Evolutionary conservation across 2,329 filamentous ascomycete species (phyloP), one percentile per base, ranked within the genome.

Genomic region (Phyllosticta capitalensis): DNA sequence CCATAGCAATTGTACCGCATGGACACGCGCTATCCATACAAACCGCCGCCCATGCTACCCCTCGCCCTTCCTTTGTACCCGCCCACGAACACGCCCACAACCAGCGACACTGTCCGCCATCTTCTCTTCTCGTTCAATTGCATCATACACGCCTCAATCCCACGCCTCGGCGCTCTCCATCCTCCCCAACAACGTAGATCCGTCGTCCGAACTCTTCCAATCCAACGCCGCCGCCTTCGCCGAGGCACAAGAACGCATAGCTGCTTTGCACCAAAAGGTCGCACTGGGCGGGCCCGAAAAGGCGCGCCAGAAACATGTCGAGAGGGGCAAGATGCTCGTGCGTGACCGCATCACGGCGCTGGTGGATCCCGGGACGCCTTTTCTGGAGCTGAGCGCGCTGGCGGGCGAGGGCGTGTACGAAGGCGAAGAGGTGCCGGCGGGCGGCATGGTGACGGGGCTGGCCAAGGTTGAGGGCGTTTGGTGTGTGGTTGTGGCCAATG

Each of bases 401-500:
- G 92, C 92, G 0, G 92, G 89, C 17, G 82, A 96, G 69, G 86
- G 89, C 61, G 79, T 96, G 56, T 97, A 97, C 69, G 83, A 86
- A 0, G 90, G 88, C 60, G 91, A 92, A 61, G 89, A 96, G 17
- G 88, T 96, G 1, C 90, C 92, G 0, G 87, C 90, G 0, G 94
- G 88, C 24, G 92, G 91, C 6, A 94, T 99, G 65, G 90, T 99
- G 61, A 95, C 94, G 0, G 94, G 92, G 0, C 84, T 97, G 56
- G 92, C 92, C 2, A 87, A 88, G 1, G 89, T 99, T 24, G 88
- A 94, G 71, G 92, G 92, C 14, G 90, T 96, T 24, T 87, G 86
- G 49, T 97, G 92, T 73, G 87, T 96, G 77, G 89, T 97, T 66
- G 89, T 96, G 55, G 92, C 91, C 61, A 96, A 97, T 71, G 92